Conservation (phyloP, 306 rosid species). For the Sophora flavescens region DNA sequence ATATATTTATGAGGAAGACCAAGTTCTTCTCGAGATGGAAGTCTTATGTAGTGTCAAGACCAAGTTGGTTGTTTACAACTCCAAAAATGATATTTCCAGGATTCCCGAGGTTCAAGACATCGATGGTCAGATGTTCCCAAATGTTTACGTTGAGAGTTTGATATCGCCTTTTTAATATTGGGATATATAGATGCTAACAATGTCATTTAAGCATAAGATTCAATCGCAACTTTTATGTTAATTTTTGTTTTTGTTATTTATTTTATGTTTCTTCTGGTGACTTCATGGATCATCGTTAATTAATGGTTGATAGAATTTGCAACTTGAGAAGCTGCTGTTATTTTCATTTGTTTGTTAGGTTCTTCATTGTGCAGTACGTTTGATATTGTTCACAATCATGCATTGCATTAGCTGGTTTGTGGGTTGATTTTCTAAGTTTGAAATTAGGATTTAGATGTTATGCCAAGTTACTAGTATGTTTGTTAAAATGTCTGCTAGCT, state of each 20-base stretch:
- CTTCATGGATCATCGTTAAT: background rate
- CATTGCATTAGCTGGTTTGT: background rate
- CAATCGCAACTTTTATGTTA: background rate
- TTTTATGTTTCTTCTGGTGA: background rate
- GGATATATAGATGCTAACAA: background rate
- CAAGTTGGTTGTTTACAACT: slow-evolving; percentile 18
- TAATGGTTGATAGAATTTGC: background rate
- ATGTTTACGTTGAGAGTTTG: slow-evolving; percentile 46
- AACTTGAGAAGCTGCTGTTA: too few species aligned
- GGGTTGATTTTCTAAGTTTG: background rate
- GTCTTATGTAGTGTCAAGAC: background rate
- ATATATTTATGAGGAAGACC: slow-evolving; percentile 40
- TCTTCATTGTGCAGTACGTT: background rate
- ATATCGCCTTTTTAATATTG: slow-evolving; percentile 43
- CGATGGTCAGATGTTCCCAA: background rate
- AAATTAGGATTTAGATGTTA: slow-evolving; percentile 24
- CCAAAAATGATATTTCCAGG: slow-evolving; percentile 10
- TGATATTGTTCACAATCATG: background rate
- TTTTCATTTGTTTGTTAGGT: background rate
- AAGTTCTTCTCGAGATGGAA: background rate
- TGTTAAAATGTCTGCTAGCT: too few species aligned
- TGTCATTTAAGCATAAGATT: background rate
- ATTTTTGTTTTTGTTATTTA: background rate
- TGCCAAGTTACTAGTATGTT: too few species aligned
- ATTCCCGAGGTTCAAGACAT: background rate